A percentile compares a stretch with the other conserved stretches of the same genome.
Conservation (phyloP, 768 basidiomycete genomes). For the Melanogaster broomeanus region DNA sequence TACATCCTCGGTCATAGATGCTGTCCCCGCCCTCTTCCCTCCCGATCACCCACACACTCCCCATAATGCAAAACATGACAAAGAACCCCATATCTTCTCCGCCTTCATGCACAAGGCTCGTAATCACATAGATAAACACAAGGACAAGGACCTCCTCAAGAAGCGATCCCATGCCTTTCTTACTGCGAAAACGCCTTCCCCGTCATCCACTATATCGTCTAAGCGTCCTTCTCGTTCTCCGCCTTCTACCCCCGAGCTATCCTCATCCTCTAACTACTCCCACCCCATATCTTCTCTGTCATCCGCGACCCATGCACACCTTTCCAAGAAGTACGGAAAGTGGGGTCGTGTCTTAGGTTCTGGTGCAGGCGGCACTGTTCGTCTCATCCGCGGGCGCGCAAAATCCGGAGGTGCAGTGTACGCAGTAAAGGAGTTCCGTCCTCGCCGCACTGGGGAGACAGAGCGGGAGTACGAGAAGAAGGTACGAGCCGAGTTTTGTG, state of each 20-base stretch:
- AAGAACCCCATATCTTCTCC: slow-evolving; percentile 29
- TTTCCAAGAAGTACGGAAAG: slow-evolving; percentile 99
- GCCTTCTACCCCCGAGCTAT: slow-evolving; percentile 22
- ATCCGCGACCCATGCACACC: slow-evolving; percentile 84
- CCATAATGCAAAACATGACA: slow-evolving; percentile 17
- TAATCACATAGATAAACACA: slow-evolving; percentile 28
- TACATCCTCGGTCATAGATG: slow-evolving; percentile 33
- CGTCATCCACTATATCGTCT: slow-evolving; percentile 27
- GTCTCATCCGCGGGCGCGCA: slow-evolving; percentile 83
- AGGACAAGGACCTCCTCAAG: slow-evolving; percentile 5
- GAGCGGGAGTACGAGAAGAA: slow-evolving; percentile 99
- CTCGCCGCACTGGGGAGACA: slow-evolving; percentile 82
- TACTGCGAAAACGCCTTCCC: slow-evolving; percentile 33
- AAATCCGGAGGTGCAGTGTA: slow-evolving; percentile 86
- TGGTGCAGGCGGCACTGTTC: slow-evolving; percentile 97
- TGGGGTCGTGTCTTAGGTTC: slow-evolving; percentile 95
- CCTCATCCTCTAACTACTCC: slow-evolving; percentile 21
- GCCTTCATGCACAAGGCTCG: slow-evolving; percentile 38
- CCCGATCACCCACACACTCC: slow-evolving; percentile 10
- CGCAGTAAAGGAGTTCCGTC: slow-evolving; percentile 97
- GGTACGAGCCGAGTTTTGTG: slow-evolving; percentile 98
- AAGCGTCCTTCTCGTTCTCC: slow-evolving; percentile 30
- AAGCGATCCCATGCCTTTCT: slow-evolving; percentile 1
- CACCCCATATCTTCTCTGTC: slow-evolving; percentile 63
- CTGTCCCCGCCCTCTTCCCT: slow-evolving; percentile 26